phyloP scores from a whole-genome alignment of 345 rosid genomes.

The Camelina laxa region DNA sequence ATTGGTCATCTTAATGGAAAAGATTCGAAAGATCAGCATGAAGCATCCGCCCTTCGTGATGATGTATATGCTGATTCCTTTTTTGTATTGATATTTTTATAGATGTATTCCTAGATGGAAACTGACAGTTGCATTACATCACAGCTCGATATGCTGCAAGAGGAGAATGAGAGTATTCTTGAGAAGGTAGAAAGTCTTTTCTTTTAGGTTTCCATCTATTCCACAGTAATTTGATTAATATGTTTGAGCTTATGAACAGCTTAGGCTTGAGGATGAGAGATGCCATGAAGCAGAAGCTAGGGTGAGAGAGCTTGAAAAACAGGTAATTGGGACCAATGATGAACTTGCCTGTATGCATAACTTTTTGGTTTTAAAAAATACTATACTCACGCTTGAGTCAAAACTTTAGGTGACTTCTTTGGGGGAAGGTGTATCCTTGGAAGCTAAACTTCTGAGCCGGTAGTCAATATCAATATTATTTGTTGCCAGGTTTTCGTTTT shows the following conservation, averaged over 20 bases:
- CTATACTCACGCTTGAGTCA: constrained; percentile 31
- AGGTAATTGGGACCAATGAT: constrained; percentile 51
- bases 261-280: constrained; percentile 83
- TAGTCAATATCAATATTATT: constrained; percentile 34
- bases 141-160: constrained; percentile 95
- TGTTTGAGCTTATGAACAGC: constrained; percentile 56
- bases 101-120: not conserved
- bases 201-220: constrained; percentile 8
- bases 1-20: constrained; percentile 51
- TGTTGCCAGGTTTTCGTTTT: not conserved
- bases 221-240: not conserved
- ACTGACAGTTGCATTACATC: constrained; percentile 26
- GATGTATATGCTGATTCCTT: constrained; percentile 65
- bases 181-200: constrained; percentile 56
- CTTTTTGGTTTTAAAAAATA: constrained; percentile 23
- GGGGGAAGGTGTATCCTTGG: constrained; percentile 96
- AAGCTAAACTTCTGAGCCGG: constrained; percentile 96
- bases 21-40: constrained; percentile 64
- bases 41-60: constrained; percentile 92
- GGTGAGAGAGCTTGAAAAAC: constrained; percentile 96
- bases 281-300: constrained; percentile 91
- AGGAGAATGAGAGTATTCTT: constrained; percentile 76
- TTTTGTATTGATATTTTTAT: not conserved
- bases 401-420: constrained; percentile 76
- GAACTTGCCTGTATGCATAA: constrained; percentile 10